Evolutionary conservation across 2,329 filamentous ascomycete genomes (phyloP), one percentile per base, ranked within the genome.

Genomic region (Zarea fungicola): DNA sequence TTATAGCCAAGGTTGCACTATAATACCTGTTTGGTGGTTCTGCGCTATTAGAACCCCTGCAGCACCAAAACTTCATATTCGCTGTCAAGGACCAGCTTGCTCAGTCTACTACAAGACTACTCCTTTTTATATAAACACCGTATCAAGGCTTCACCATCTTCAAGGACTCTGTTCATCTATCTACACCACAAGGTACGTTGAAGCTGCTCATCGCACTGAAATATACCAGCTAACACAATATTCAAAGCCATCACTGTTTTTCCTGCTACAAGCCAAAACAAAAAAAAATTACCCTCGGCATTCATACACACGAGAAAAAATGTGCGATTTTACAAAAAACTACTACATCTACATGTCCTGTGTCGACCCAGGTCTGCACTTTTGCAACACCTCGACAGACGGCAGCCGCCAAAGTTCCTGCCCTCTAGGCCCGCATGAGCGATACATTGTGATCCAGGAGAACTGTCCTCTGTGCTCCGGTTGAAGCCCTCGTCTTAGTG

Each of bases 331-430:
- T 61, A 85, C 81, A 60, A 86, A 85, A 60, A 87, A 87, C 66
- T 89, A 84, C 65, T 88, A 87, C 67, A 83, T 89, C 65, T 89
- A 88, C 69, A 83, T 82, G 50, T 75, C 79, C 36, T 89, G 85
- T 60, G 66, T 76, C 49, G 83, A 88, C 60, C 85, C 84, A 0
- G 80, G 80, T 34, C 74, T 78, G 14, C 85, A 89, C 64, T 88
- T 87, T 66, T 84, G 86, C 64, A 75, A 79, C 55, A 87, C 83
- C 2, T 81, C 81, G 1, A 72, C 84, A 45, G 85, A 89, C 58
- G 84, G 84, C 49, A 79, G 72, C 61, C 75, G 73, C 54, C 75
- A 80, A 50, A 67, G 73, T 26, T 71, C 76, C 26, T 89, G 85
- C 57, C 60, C 76, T 6, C 74, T 76, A 49, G 78, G 83, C 0